These are phyloP conservation scores for Gossypium herbaceum DNA, from an alignment of 345 rosid genomes.

Conservation along the genomic window DNA sequence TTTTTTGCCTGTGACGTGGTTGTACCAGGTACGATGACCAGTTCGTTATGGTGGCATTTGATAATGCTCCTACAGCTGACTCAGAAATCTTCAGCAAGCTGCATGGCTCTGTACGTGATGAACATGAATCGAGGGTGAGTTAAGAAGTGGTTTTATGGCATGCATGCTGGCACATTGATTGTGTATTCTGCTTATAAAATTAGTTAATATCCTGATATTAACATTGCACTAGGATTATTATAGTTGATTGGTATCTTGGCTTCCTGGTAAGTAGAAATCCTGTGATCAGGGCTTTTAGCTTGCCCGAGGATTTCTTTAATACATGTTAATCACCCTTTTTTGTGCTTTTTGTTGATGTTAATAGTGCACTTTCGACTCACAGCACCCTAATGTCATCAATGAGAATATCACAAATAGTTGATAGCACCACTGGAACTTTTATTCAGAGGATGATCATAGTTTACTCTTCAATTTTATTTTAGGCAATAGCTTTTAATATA, in stretches of 20 bases:
- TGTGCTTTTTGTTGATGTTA: neutral
- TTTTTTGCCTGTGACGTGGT: slow-evolving; percentile 17
- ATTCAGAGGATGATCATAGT: neutral
- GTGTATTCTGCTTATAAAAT: slow-evolving; percentile 1
- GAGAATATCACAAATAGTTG: neutral
- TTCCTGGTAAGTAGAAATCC: neutral
- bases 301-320: neutral
- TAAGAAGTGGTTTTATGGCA: neutral
- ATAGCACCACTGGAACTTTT: neutral
- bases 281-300: neutral
- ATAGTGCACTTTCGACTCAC: neutral
- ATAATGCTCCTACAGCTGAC: slow-evolving; percentile 87
- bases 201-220: neutral
- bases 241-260: neutral
- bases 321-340: neutral
- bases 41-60: slow-evolving; percentile 73
- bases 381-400: neutral
- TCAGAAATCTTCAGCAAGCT: slow-evolving; percentile 73
- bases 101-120: slow-evolving; percentile 64
- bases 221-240: neutral
- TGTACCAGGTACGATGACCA: slow-evolving; percentile 70
- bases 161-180: neutral
- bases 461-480: neutral
- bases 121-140: slow-evolving; percentile 80
- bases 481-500: neutral